Percentiles rank a stretch among this genome's conserved stretches.
Conservation (phyloP, 2,329 filamentous ascomycete species). For the Xylariaceae sp. region DNA sequence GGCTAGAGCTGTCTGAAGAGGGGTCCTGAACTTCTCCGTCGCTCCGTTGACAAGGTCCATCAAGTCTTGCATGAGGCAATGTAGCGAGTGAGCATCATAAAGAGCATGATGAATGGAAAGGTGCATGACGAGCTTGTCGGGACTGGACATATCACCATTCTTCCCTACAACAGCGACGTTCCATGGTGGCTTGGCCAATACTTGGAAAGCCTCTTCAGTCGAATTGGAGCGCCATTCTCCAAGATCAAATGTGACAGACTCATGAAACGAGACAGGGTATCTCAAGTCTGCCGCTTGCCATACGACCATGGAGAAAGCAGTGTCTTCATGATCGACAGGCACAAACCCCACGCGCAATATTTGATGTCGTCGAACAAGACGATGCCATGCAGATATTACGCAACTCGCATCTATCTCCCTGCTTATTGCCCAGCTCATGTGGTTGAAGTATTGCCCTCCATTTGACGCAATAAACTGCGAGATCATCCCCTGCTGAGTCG, state of each 20-base stretch:
- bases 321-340: conserved; percentile 52
- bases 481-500: conserved; percentile 75
- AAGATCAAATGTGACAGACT: conserved; percentile 24
- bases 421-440: conserved; percentile 52
- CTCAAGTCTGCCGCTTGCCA: conserved; percentile 31
- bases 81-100: conserved; percentile 77
- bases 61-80: conserved; percentile 60
- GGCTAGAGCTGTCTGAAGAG: conserved; percentile 33
- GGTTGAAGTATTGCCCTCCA: conserved; percentile 72
- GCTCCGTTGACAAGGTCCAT: conserved; percentile 20
- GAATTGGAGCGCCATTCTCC: conserved; percentile 34
- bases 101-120: conserved; percentile 70
- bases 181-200: conserved; percentile 60
- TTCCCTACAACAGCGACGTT: conserved; percentile 42
- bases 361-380: conserved; percentile 50
- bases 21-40: conserved; percentile 1
- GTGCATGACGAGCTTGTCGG: conserved; percentile 30
- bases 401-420: conserved; percentile 29
- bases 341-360: conserved; percentile 76
- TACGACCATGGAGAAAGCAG: conserved; percentile 72
- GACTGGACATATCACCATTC: not conserved
- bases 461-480: conserved; percentile 65
- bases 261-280: conserved; percentile 15
- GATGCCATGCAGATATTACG: conserved; percentile 56
- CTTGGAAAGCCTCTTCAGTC: conserved; percentile 30